Conservation (phyloP, 352 stramenopile genomes). For the Globisporangium polare region DNA sequence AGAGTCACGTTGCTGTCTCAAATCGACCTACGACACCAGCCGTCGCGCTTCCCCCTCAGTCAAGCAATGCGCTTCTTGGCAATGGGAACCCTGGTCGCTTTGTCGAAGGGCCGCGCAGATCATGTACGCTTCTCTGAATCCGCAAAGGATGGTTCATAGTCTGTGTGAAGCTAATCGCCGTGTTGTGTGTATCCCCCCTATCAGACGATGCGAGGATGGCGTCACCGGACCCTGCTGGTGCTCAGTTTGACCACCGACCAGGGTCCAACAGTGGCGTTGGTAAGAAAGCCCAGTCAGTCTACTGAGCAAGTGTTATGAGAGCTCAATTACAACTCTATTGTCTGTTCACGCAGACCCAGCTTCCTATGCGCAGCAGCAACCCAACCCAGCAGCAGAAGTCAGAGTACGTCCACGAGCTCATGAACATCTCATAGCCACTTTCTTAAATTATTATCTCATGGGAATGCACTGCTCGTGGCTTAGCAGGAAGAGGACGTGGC, state of each 20-base stretch:
- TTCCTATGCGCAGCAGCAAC: neutral
- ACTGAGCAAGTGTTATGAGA: neutral
- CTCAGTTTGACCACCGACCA: neutral
- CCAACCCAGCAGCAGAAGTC: constrained; percentile 5
- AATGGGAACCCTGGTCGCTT: constrained; percentile 1
- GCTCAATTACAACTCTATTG: neutral
- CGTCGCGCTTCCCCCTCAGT: constrained; percentile 6
- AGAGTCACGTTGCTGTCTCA: constrained; percentile 13
- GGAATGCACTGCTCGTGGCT: neutral
- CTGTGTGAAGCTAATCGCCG: neutral
- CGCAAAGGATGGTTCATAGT: neutral
- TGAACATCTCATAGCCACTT: neutral
- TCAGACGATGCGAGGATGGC: constrained; percentile 2
- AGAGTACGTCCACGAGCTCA: neutral
- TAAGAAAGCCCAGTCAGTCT: neutral
- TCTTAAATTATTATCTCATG: neutral
- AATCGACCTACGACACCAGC: constrained; percentile 28
- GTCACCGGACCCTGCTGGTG: constrained; percentile 3
- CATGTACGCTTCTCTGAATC: neutral
- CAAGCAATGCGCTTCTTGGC: neutral
- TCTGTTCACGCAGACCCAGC: constrained; percentile 1
- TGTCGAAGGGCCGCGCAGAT: constrained; percentile 19
- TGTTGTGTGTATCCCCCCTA: neutral
- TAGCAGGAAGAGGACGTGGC: constrained; percentile 19
- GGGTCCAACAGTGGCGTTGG: neutral